Percentiles rank a stretch among this genome's conserved stretches.
phyloP scores from a whole-genome alignment of 805 yeast genomes.

The Nakazawaea populi region DNA sequence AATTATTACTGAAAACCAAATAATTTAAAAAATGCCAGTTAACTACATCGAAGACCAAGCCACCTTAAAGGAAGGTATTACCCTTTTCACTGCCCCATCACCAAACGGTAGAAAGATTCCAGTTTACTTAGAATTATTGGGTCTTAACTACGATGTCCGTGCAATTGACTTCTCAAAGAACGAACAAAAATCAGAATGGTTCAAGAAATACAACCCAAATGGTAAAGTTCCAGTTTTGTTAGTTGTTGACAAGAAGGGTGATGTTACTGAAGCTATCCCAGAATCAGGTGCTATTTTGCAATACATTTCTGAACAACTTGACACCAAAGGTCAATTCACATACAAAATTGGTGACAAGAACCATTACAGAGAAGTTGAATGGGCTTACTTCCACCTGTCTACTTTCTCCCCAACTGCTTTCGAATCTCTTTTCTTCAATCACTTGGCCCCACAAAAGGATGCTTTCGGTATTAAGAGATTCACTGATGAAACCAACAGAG shows the following conservation, averaged over 20 bases:
- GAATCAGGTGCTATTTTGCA: constrained; percentile 60
- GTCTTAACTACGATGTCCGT: constrained; percentile 34
- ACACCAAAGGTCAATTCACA: constrained; percentile 41
- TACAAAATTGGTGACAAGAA: constrained; percentile 29
- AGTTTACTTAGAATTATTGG: constrained; percentile 34
- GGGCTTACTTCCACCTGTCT: constrained; percentile 53
- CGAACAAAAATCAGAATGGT: constrained; percentile 55
- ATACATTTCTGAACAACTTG: constrained; percentile 56
- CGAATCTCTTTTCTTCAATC: constrained; percentile 45
- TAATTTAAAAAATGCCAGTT: neutral
- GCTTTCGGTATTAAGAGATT: constrained; percentile 51
- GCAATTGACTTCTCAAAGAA: constrained; percentile 32
- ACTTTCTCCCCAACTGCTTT: constrained; percentile 61
- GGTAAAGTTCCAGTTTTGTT: constrained; percentile 57
- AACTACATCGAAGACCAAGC: neutral
- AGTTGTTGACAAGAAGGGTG: constrained; percentile 33
- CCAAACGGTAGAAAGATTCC: constrained; percentile 42
- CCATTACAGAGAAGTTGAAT: constrained; percentile 49
- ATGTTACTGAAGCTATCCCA: constrained; percentile 33
- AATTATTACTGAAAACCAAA: neutral
- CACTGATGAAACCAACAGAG: constrained; percentile 42
- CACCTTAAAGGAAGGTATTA: constrained; percentile 2
- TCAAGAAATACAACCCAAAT: constrained; percentile 49
- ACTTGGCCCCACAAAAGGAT: constrained; percentile 41
- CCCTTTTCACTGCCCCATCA: constrained; percentile 23